A percentile compares a stretch with the other conserved stretches of the same genome.
These are phyloP conservation scores for Ogataea nitratoaversa DNA, from an alignment of 805 yeast genomes.

Conservation along the genomic window DNA sequence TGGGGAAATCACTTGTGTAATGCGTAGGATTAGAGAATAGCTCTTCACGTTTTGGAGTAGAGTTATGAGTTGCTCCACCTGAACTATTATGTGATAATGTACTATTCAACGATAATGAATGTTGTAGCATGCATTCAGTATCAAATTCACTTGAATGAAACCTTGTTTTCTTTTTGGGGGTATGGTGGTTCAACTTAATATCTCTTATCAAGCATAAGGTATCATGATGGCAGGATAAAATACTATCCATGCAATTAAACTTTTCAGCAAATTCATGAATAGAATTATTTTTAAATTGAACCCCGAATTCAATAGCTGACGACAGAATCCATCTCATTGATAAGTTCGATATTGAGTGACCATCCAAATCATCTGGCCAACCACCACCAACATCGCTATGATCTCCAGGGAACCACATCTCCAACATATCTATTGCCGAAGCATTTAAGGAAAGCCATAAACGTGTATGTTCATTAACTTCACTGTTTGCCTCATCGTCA, in stretches of 20 bases:
- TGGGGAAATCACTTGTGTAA: slow-evolving; percentile 19
- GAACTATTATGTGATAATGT: neutral
- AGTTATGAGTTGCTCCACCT: neutral
- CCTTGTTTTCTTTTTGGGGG: neutral
- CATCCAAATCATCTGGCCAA: slow-evolving; percentile 45
- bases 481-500: slow-evolving; percentile 3
- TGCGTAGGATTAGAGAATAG: slow-evolving; percentile 13
- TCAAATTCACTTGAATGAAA: neutral
- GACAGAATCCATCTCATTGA: slow-evolving; percentile 60
- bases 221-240: slow-evolving; percentile 52
- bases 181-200: slow-evolving; percentile 13
- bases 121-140: neutral
- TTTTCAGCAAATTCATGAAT: slow-evolving; percentile 37
- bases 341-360: slow-evolving; percentile 43
- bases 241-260: slow-evolving; percentile 37
- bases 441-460: neutral
- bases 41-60: slow-evolving; percentile 4
- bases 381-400: slow-evolving; percentile 73
- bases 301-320: slow-evolving; percentile 49
- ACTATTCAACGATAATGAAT: neutral
- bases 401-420: slow-evolving; percentile 66
- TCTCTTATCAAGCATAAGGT: slow-evolving; percentile 30
- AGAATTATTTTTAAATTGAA: slow-evolving; percentile 38
- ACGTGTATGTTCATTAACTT: too few relatives aligned
- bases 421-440: slow-evolving; percentile 36